Base-by-base conservation (phyloP, 1,139 yeast genomes). In the Protomyces lactucae-debilis region DNA sequence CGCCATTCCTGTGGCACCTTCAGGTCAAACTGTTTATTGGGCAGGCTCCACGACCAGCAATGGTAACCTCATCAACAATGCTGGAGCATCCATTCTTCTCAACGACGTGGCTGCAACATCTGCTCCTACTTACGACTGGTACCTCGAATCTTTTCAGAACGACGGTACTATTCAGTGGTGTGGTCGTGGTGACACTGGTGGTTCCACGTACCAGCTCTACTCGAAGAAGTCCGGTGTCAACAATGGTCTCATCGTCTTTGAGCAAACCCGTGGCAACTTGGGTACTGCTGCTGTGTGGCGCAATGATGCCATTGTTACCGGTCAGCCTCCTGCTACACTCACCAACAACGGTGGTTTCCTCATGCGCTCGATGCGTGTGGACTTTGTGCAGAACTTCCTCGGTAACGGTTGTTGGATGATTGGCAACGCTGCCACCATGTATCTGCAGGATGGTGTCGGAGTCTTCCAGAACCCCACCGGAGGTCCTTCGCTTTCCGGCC, bases 391-490 rank as follows among this genome's bases (percentile, higher is more conserved):
- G 9, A 56, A 56, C 36, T 56, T 37, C 28, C 60, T 56, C 36
- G 60, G 60, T 16, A 48, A 28, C 35, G 60, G 60, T 18, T 56
- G 60, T 48, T 56, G 53, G 54, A 56, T 56, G 39, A 36, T 56
- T 23, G 54, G 53, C 9, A 14, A 46, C 43, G 21, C 46, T 21
- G 45, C 60, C 23, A 37, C 23, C 54, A 45, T 56, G 54, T 45
- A 45, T 35, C 21, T 56, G 54, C 54, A 46, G 6, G 60, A 56
- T 23, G 60, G 60, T 28, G 45, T 48, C 32, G 53, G 53, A 3
- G 35, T 46, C 1, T 46, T 23, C 46, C 53, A 56, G 21, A 56
- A 46, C 54, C 53, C 60, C n/a, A 28, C 28, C 28, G n/a, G 36
- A n/a, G 60, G 54, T 1, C 14, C 32, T n/a, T 16, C 60, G 10